Conservation (phyloP, 2,329 filamentous ascomycete species). For the Xylaria sp. region DNA sequence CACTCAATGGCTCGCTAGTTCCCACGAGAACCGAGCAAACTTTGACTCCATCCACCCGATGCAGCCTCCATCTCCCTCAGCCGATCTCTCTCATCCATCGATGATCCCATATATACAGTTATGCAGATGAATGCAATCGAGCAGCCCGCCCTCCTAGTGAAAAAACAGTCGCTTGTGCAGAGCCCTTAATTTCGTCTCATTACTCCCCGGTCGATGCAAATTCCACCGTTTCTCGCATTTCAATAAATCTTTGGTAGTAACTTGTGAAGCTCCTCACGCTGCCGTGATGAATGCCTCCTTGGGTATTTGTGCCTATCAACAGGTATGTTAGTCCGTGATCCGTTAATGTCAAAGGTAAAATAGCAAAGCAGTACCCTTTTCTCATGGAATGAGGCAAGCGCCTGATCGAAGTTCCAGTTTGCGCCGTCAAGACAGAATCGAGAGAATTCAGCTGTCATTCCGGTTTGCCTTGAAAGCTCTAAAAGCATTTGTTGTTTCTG, state of each 20-base stretch:
- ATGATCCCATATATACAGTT: conserved; percentile 30
- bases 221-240: conserved; percentile 13
- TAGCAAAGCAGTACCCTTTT: conserved; percentile 70
- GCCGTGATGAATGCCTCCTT: conserved; percentile 57
- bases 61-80: neutral
- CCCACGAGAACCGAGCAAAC: neutral
- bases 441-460: conserved; percentile 82
- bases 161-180: conserved; percentile 36
- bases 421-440: conserved; percentile 83
- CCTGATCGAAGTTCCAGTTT: conserved; percentile 82
- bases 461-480: conserved; percentile 80
- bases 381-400: conserved; percentile 78
- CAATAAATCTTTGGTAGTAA: neutral
- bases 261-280: conserved; percentile 19
- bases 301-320: conserved; percentile 57
- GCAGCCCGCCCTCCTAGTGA: neutral
- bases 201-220: conserved; percentile 45
- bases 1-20: neutral
- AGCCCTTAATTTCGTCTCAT: conserved; percentile 33
- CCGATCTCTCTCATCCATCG: neutral
- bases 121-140: conserved; percentile 11
- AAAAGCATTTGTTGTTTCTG: conserved; percentile 76
- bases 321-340: conserved; percentile 31
- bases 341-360: conserved; percentile 2
- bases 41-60: neutral